Evolutionary conservation across 1,139 yeast species (phyloP).

Genomic region (Diutina neorugosa): DNA sequence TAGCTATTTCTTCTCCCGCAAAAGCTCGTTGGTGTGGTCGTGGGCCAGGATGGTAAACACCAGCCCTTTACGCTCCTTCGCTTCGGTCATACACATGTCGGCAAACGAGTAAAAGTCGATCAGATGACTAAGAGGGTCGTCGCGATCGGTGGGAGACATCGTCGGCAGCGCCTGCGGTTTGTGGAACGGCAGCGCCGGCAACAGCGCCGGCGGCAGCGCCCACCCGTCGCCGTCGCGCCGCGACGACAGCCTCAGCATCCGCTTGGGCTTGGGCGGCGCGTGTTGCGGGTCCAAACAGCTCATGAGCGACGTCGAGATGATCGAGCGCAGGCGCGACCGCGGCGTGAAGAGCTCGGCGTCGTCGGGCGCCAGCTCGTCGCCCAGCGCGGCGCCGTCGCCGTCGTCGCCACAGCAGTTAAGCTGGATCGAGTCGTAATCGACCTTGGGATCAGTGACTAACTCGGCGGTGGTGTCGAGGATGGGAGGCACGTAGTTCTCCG

Average conservation of each 20-base stretch:
- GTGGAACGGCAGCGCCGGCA: not conserved
- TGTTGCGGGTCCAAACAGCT: not conserved
- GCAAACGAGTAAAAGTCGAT: conserved; percentile 24
- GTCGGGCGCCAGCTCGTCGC: not conserved
- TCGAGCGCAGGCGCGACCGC: not conserved
- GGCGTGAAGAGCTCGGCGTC: not conserved
- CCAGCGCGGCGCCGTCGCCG: not conserved
- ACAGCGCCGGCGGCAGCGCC: not conserved
- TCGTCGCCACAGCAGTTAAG: not conserved
- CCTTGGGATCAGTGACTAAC: conserved; percentile 18
- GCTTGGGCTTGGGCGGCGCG: not conserved
- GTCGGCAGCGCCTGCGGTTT: not conserved
- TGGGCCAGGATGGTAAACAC: conserved; percentile 4
- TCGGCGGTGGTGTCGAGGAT: conserved; percentile 22
- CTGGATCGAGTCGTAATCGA: conserved; percentile 8
- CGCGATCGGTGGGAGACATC: not conserved
- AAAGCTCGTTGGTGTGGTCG: conserved; percentile 1
- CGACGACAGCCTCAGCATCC: not conserved
- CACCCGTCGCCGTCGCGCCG: not conserved
- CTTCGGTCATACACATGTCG: conserved; percentile 14
- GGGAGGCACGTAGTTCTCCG: conserved; percentile 21
- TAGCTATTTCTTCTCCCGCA: not conserved
- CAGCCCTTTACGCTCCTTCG: not conserved
- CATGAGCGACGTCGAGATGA: conserved; percentile 2
- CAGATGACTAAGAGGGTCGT: conserved; percentile 6